Evolutionary conservation across 2,329 filamentous ascomycete species (phyloP).

Genomic region (Keithomyces neogunnii): DNA sequence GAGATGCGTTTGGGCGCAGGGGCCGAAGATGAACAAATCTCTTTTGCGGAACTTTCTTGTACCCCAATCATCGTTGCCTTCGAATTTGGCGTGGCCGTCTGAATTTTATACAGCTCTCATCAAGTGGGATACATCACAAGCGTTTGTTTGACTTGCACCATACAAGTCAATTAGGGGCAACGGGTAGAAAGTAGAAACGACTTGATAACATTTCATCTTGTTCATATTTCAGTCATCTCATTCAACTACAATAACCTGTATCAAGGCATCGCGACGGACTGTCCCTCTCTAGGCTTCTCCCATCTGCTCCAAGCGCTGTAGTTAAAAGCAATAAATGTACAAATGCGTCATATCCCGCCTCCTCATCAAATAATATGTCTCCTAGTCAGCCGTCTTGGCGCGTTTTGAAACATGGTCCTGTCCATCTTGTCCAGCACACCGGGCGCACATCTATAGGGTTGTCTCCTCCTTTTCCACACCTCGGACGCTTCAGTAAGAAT

Average conservation of each 20-base stretch:
- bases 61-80: no score
- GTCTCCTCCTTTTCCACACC: constrained; percentile 14
- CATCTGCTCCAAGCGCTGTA: constrained; percentile 6
- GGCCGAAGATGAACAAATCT: constrained; percentile 16
- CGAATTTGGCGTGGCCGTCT: no score
- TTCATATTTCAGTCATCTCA: constrained; percentile 10
- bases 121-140: not conserved
- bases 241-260: not conserved
- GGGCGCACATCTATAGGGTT: constrained; percentile 16
- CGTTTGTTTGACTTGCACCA: not conserved
- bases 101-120: not conserved
- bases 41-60: no score
- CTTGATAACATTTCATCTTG: constrained; percentile 7
- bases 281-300: not conserved
- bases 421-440: not conserved
- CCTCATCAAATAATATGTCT: not conserved
- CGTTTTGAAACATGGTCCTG: not conserved
- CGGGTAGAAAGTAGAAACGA: not conserved
- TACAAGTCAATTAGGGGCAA: no score
- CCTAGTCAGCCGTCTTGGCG: not conserved
- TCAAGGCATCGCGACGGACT: not conserved
- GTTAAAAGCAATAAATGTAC: constrained; percentile 22
- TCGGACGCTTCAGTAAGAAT: constrained; percentile 13
- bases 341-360: constrained; percentile 14
- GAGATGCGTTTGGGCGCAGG: constrained; percentile 31